These are phyloP conservation scores for Candida wancherniae DNA, from an alignment of 805 yeast genomes.

Conservation along the genomic window DNA sequence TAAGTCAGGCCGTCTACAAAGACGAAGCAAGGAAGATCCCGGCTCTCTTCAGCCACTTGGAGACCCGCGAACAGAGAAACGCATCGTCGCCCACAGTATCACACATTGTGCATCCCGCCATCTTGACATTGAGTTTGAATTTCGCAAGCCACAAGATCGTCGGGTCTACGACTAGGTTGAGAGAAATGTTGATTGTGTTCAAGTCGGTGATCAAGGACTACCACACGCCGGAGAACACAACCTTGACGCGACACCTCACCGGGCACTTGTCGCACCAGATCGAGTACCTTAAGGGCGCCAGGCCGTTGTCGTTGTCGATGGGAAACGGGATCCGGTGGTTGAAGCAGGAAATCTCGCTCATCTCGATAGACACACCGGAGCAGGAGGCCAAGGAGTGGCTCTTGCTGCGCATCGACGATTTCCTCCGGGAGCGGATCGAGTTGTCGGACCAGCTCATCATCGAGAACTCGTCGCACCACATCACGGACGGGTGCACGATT, in stretches of 20 bases:
- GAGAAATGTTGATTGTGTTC: conserved; percentile 80
- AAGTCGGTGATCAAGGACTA: conserved; percentile 75
- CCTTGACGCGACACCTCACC: conserved; percentile 83
- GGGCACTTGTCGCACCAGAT: conserved; percentile 87
- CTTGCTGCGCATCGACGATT: conserved; percentile 66
- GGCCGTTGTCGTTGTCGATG: conserved; percentile 92
- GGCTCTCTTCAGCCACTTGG: conserved; percentile 72
- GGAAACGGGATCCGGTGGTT: conserved; percentile 98
- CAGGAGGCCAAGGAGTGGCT: conserved; percentile 62
- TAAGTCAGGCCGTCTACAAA: conserved; percentile 47
- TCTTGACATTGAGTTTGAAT: conserved; percentile 71
- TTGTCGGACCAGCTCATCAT: conserved; percentile 79
- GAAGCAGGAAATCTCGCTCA: conserved; percentile 83
- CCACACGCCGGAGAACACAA: conserved; percentile 77
- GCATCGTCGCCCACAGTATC: conserved; percentile 53
- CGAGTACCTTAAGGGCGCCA: conserved; percentile 82
- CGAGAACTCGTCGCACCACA: conserved; percentile 72
- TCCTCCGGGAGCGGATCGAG: conserved; percentile 79
- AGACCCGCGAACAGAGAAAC: conserved; percentile 69
- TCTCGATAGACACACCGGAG: conserved; percentile 69
- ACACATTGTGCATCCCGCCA: conserved; percentile 80
- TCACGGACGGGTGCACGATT: conserved; percentile 70
- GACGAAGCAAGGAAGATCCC: conserved; percentile 47
- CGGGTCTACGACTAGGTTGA: conserved; percentile 84
- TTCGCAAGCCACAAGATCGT: conserved; percentile 80